Base-by-base conservation (phyloP, 139 green algal genomes). In the Chlamydomonas sp. region DNA sequence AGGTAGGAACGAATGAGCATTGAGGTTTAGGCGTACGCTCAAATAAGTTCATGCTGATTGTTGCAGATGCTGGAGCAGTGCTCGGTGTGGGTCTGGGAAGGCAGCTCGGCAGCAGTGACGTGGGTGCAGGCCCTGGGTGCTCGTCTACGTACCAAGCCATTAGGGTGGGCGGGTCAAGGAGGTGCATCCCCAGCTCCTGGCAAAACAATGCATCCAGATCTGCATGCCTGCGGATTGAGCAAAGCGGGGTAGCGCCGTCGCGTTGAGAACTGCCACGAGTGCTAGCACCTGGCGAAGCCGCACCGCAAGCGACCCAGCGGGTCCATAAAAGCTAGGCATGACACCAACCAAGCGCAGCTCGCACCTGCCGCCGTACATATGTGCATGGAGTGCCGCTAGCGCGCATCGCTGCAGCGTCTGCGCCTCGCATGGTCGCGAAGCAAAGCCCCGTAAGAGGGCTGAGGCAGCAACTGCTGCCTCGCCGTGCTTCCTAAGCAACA, bases 111-210 rank as follows among this genome's bases (percentile, higher is more conserved):
- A 76, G 69, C 15, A 16, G 5, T 76, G 69, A 31, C 69, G 5
- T 8, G 15, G 14, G n/a, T 12, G 69, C 14, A 16, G 15, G 69
- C 5, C 5, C 5, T 8, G 69, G n/a, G 15, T 12, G 15, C 7
- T 76, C 5, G 5, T 18, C 16, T 76, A 49, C 80, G 12, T 69
- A 86, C 82, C 82, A 86, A 3, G 71, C 71, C 61, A 86, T 58
- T 5, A 86, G 79, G 6, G 82, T 86, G 3, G 71, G 71, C 10
- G 63, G 71, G 3, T 60, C 20, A 17, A 86, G 60, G 10, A 60
- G 72, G 17, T 57, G 5, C 18, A 86, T 4, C 3, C 82, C 82
- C 31, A 86, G 71, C 61, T 72, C 31, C 16, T 79, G 31, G 31
- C 31, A 61, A 3, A 86, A 4, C 3, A 80, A 60, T 5, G 5